phyloP scores from a whole-genome alignment of 805 yeast species.

The Scheffersomyces ergatensis region DNA sequence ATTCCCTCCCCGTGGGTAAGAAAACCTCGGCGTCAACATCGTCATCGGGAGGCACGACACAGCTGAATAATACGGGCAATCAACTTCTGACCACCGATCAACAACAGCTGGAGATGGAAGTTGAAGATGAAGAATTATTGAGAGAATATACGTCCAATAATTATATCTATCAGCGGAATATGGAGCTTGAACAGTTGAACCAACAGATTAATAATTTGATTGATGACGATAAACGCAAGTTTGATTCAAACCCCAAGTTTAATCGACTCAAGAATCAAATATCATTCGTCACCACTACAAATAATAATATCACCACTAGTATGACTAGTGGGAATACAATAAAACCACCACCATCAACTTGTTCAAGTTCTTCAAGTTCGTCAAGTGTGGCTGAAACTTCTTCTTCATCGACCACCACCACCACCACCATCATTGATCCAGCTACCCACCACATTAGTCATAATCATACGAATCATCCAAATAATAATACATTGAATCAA shows the following conservation, averaged over 20 bases:
- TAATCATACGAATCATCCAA: background rate
- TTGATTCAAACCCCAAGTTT: background rate
- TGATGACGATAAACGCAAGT: background rate
- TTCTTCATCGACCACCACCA: background rate
- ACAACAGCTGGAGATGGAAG: background rate
- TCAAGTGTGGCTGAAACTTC: background rate
- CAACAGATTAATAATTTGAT: background rate
- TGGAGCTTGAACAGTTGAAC: constrained; percentile 8
- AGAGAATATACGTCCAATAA: constrained; percentile 16
- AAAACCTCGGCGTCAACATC: background rate
- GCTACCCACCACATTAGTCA: constrained; percentile 5
- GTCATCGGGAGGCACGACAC: background rate
- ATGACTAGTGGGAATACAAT: too few relatives aligned
- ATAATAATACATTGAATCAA: constrained; percentile 17
- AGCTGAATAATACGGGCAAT: background rate
- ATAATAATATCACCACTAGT: background rate
- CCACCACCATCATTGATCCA: constrained; percentile 4
- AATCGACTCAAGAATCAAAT: background rate
- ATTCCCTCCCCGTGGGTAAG: constrained; percentile 19
- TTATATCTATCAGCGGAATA: constrained; percentile 17
- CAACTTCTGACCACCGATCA: background rate
- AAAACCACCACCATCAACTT: background rate
- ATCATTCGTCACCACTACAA: background rate
- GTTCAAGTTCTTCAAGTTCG: background rate
- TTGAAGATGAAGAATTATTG: constrained; percentile 3